These are phyloP conservation scores for Penicillium coffeae DNA, from an alignment of 495 filamentous ascomycete species.

Conservation along the genomic window DNA sequence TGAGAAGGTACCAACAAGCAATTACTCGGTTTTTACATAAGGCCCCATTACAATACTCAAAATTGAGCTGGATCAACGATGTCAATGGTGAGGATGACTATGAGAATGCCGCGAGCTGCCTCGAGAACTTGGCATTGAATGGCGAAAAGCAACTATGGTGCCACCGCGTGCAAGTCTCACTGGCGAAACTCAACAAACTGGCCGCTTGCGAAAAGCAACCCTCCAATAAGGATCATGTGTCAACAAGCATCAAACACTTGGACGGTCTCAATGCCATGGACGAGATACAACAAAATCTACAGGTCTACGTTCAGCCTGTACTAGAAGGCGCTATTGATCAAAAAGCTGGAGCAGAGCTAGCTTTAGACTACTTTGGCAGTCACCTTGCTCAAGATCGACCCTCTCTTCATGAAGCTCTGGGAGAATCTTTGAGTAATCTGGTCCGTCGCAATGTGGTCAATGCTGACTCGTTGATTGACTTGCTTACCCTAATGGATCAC, in stretches of 20 bases:
- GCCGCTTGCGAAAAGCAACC: slow-evolving; percentile 47
- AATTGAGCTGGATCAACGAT: slow-evolving; percentile 94
- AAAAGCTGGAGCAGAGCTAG: slow-evolving; percentile 69
- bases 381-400: slow-evolving; percentile 55
- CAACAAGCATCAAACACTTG: slow-evolving; percentile 38
- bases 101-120: slow-evolving; percentile 59
- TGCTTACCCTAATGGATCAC: slow-evolving; percentile 69
- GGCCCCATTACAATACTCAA: slow-evolving; percentile 57
- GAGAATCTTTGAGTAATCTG: slow-evolving; percentile 59
- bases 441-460: slow-evolving; percentile 65
- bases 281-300: slow-evolving; percentile 70
- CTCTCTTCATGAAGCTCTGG: slow-evolving; percentile 60
- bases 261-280: slow-evolving; percentile 63
- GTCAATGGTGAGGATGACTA: slow-evolving; percentile 70
- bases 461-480: slow-evolving; percentile 66
- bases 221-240: slow-evolving; percentile 5
- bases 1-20: slow-evolving; percentile 58
- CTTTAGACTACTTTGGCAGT: slow-evolving; percentile 62
- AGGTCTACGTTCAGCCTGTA: slow-evolving; percentile 53
- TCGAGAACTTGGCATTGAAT: slow-evolving; percentile 60
- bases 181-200: slow-evolving; percentile 76
- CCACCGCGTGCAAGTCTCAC: slow-evolving; percentile 84
- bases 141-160: slow-evolving; percentile 77
- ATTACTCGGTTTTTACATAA: slow-evolving; percentile 73
- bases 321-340: slow-evolving; percentile 69